These are phyloP conservation scores for Pseudozyma hubeiensis DNA, from an alignment of 1,284 basidiomycete species.

Conservation along the genomic window DNA sequence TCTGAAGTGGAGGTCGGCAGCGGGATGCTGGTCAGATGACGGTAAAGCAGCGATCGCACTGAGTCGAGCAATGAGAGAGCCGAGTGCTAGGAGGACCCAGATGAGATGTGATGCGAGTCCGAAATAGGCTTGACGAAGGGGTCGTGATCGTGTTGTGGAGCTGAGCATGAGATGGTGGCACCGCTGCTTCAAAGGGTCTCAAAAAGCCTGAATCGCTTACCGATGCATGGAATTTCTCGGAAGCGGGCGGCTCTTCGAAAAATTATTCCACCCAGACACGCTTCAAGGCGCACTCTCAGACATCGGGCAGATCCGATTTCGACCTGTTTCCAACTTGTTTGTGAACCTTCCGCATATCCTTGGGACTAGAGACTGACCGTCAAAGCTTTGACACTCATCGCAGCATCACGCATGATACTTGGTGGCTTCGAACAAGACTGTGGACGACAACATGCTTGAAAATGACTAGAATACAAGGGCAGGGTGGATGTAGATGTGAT, in stretches of 20 bases:
- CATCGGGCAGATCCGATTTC: not conserved
- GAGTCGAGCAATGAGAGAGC: not conserved
- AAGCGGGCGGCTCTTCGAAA: slow-evolving; percentile 14
- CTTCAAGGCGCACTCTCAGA: not conserved
- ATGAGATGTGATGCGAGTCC: not conserved
- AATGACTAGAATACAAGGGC: slow-evolving; percentile 37
- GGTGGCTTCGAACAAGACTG: not conserved
- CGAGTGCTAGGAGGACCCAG: not conserved
- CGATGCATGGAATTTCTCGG: slow-evolving; percentile 37
- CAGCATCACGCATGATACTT: not conserved
- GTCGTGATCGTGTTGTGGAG: slow-evolving; percentile 3
- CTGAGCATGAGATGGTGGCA: slow-evolving; percentile 13
- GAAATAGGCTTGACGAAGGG: not conserved
- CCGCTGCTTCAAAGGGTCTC: slow-evolving; percentile 31
- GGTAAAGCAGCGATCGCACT: not conserved
- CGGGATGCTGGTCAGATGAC: not conserved
- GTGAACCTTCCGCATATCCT: not conserved
- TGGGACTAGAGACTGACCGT: not conserved
- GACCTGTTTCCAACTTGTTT: not conserved
- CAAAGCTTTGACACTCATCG: not conserved
- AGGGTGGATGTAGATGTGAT: not conserved
- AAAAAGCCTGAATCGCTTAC: slow-evolving; percentile 1
- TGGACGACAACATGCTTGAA: not conserved
- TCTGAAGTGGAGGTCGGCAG: slow-evolving; percentile 23
- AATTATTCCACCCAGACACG: slow-evolving; percentile 18